phyloP scores from a whole-genome alignment of 1,284 basidiomycete species.

The Ceratobasidium sp. region DNA sequence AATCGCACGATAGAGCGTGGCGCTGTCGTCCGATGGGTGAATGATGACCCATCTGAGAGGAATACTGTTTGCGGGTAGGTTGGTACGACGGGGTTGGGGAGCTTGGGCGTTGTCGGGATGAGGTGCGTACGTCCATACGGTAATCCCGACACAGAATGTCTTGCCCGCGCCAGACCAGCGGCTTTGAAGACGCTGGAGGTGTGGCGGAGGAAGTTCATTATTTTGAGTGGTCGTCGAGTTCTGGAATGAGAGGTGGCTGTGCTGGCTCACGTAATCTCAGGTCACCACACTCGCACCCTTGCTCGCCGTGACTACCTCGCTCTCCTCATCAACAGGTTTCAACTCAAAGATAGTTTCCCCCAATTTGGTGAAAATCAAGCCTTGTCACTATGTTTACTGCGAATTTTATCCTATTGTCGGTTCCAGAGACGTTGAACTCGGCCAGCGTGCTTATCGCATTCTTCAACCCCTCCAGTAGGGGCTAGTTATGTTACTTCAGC shows the following conservation, averaged over 20 bases:
- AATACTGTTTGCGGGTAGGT: constrained; percentile 86
- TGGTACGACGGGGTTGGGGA: constrained; percentile 85
- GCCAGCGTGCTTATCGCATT: too few species aligned
- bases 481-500: too few species aligned
- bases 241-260: constrained; percentile 19
- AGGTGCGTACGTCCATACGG: constrained; percentile 55
- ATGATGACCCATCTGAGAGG: constrained; percentile 88
- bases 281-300: too few species aligned
- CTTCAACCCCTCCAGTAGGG: too few species aligned
- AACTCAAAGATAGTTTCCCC: too few species aligned
- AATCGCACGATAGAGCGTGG: constrained; percentile 80
- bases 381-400: too few species aligned
- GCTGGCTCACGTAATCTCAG: too few species aligned
- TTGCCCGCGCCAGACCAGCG: not conserved
- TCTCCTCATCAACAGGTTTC: too few species aligned
- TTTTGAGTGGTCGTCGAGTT: not conserved
- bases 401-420: too few species aligned
- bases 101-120: constrained; percentile 58
- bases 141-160: constrained; percentile 34
- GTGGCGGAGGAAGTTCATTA: not conserved
- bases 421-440: too few species aligned
- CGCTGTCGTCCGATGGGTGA: constrained; percentile 87
- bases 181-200: not conserved
- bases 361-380: too few species aligned
- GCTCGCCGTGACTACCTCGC: too few species aligned